A percentile compares a stretch with the other conserved stretches of the same genome.
These are phyloP conservation scores for Canavalia gladiata DNA, from an alignment of 306 rosid genomes.

Conservation along the genomic window DNA sequence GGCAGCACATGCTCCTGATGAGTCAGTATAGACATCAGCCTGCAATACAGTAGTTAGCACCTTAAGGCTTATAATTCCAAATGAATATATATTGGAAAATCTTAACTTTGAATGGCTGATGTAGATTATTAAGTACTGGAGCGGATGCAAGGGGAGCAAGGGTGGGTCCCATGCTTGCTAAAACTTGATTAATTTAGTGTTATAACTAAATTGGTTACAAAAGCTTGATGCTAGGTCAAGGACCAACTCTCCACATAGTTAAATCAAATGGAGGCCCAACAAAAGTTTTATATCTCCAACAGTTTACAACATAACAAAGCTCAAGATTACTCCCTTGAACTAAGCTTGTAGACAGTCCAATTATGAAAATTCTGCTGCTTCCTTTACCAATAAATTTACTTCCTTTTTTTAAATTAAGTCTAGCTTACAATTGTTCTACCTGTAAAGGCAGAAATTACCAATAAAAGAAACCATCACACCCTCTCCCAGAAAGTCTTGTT, in stretches of 20 bases:
- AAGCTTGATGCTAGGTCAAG: not conserved
- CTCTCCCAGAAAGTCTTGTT: not conserved
- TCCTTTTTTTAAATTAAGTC: not conserved
- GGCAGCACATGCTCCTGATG: slow-evolving; percentile 90
- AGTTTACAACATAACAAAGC: not conserved
- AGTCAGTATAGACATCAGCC: slow-evolving; percentile 84
- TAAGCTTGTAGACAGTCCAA: not conserved
- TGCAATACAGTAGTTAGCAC: slow-evolving; percentile 54
- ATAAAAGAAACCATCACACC: not conserved
- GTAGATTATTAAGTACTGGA: slow-evolving; percentile 21
- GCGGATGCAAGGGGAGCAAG: not conserved
- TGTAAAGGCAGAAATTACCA: slow-evolving; percentile 8
- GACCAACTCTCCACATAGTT: not conserved
- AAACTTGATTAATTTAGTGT: not conserved
- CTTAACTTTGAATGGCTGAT: no score
- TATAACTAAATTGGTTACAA: not conserved
- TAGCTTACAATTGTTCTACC: not conserved
- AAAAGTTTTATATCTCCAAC: not conserved
- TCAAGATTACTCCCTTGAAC: not conserved
- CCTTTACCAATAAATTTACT: not conserved
- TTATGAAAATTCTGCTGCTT: not conserved
- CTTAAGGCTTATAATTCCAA: slow-evolving; percentile 23
- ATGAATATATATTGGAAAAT: not conserved
- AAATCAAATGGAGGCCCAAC: slow-evolving; percentile 12
- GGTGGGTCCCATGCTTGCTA: not conserved